Evolutionary conservation across 441 rosid species (phyloP).

Genomic region (Brassica hybrid): DNA sequence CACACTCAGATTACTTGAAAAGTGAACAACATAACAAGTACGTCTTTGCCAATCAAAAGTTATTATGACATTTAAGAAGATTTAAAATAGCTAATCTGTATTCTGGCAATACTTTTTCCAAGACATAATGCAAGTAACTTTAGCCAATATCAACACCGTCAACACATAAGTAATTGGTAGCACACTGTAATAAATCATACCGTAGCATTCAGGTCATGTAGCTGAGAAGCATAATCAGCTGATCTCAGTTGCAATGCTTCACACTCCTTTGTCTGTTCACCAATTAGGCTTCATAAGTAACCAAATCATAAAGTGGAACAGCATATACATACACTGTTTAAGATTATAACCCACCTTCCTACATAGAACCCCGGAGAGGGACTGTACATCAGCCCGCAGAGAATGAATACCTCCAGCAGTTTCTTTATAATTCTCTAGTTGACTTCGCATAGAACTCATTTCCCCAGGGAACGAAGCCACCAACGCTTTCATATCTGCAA

Average conservation of each 20-base stretch:
- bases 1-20: slow-evolving; percentile 13
- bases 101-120: not conserved
- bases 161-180: slow-evolving; percentile 9
- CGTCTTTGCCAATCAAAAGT: not conserved
- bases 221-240: slow-evolving; percentile 64
- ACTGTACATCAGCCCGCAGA: slow-evolving; percentile 82
- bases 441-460: slow-evolving; percentile 86
- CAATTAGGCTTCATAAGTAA: slow-evolving; percentile 32
- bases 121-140: not conserved
- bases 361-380: slow-evolving; percentile 69
- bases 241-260: slow-evolving; percentile 64
- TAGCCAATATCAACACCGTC: slow-evolving; percentile 13
- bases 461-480: slow-evolving; percentile 91
- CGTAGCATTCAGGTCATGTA: slow-evolving; percentile 69
- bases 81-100: not conserved
- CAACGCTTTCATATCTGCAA: slow-evolving; percentile 85
- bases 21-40: slow-evolving; percentile 17
- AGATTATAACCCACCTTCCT: slow-evolving; percentile 66
- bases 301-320: slow-evolving; percentile 33
- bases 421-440: slow-evolving; percentile 74
- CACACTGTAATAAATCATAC: slow-evolving; percentile 52
- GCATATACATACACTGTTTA: slow-evolving; percentile 1
- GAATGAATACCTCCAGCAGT: slow-evolving; percentile 80
- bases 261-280: slow-evolving; percentile 74
- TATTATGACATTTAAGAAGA: not conserved